These are phyloP conservation scores for Lactifluus volemus DNA, from an alignment of 768 basidiomycete genomes.

Conservation along the genomic window DNA sequence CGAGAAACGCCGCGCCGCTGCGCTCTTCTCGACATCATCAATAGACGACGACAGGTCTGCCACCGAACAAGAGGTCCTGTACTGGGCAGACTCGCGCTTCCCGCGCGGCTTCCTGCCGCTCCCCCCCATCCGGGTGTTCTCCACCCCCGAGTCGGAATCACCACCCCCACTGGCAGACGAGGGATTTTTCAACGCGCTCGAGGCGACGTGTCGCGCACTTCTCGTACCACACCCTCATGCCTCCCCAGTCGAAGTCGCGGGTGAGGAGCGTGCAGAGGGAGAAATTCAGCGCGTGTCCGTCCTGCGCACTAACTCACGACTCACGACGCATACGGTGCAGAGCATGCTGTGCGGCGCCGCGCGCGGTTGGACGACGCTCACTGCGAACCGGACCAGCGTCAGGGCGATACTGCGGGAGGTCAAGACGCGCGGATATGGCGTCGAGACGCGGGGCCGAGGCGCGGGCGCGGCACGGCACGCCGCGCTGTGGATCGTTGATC, in stretches of 20 bases:
- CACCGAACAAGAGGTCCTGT: slow-evolving; percentile 50
- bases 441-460: slow-evolving; percentile 2
- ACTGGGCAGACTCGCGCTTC: slow-evolving; percentile 61
- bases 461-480: slow-evolving; percentile 17
- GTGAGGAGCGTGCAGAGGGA: no score
- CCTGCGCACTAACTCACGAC: slow-evolving; percentile 44
- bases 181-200: slow-evolving; percentile 8
- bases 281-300: slow-evolving; percentile 47
- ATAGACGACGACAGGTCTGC: slow-evolving; percentile 27
- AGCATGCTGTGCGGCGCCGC: slow-evolving; percentile 63
- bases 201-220: slow-evolving; percentile 36
- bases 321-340: slow-evolving; percentile 71
- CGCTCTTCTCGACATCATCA: slow-evolving; percentile 40
- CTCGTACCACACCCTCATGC: slow-evolving; percentile 34
- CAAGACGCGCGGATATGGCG: slow-evolving; percentile 29
- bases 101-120: slow-evolving; percentile 44
- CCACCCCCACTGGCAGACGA: neutral
- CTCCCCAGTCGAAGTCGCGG: slow-evolving; percentile 10
- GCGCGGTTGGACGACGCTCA: slow-evolving; percentile 77
- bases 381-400: slow-evolving; percentile 75
- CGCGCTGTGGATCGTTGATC: slow-evolving; percentile 70
- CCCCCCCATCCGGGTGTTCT: slow-evolving; percentile 47
- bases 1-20: slow-evolving; percentile 56
- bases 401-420: slow-evolving; percentile 66
- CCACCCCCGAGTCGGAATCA: slow-evolving; percentile 25